Percentiles rank a stretch among this genome's conserved stretches.
Evolutionary conservation across 2,329 filamentous ascomycete genomes (phyloP).

Genomic region (Elsinoe ampelina): DNA sequence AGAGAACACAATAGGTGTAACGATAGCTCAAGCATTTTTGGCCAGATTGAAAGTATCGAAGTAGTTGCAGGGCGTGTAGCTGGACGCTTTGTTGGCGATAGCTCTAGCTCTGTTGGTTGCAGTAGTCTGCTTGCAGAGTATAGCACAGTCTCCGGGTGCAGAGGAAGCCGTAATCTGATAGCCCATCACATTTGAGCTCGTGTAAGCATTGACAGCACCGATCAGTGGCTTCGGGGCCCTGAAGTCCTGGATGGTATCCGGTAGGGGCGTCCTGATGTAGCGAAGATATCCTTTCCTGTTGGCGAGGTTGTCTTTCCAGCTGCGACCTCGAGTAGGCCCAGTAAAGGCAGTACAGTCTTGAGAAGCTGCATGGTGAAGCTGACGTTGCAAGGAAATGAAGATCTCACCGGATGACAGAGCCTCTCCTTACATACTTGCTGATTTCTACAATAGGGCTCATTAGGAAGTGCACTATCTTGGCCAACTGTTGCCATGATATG

Average conservation of each 20-base stretch:
- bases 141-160: constrained; percentile 11
- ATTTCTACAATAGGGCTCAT: not conserved
- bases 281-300: not conserved
- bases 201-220: constrained; percentile 6
- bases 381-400: not conserved
- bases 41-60: constrained; percentile 17
- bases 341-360: not conserved
- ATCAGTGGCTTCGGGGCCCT: constrained; percentile 14
- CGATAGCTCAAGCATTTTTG: constrained; percentile 5
- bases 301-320: not conserved
- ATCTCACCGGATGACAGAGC: too few relatives aligned
- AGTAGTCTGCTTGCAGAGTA: constrained; percentile 5
- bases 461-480: not conserved
- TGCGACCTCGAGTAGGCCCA: not conserved
- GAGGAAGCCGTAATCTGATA: constrained; percentile 10
- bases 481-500: not conserved
- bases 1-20: constrained; percentile 14
- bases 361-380: not conserved
- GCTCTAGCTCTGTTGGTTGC: constrained; percentile 5
- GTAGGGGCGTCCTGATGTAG: constrained; percentile 13
- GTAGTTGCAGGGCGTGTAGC: constrained; percentile 16
- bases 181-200: not conserved
- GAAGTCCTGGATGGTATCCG: constrained; percentile 10
- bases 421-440: not conserved
- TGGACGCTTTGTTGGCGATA: not conserved